Base-by-base conservation (phyloP, 352 stramenopile species). In the Globisporangium canariense region DNA sequence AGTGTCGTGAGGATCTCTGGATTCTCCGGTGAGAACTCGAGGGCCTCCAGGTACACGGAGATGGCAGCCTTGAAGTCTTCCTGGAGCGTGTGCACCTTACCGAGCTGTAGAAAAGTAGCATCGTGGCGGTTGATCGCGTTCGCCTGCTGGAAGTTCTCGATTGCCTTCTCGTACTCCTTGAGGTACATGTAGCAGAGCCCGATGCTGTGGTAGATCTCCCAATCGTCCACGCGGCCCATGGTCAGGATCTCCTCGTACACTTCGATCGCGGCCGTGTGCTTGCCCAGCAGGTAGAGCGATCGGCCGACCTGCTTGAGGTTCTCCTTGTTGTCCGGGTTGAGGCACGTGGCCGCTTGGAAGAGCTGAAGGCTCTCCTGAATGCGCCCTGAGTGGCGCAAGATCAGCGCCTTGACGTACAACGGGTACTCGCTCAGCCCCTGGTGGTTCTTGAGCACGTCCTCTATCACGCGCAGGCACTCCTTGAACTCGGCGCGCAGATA, bases 21-120 rank as follows among this genome's bases (percentile, higher is more conserved):
- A 74, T 94, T 98, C 67, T 98, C 92, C 3, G 93, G 92, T 16
- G 83, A 97, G 57, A 98, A 97, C 78, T 98, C 92, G 25, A 98
- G 75, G 6, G 92, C 91, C 60, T 98, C 90, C 52, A 97, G 66
- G 70, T 97, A 97, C 10, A 96, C 84, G 51, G 79, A 87, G 61
- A 97, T 88, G 0, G 93, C 93, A 7, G 78, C 77, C 64, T 93
- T 91, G 55, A 93, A 89, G 61, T 98, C 78, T 68, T 91, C 86
- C n/a, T 77, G 74, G 1, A 94, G 70, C 16, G 79, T 91, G 66
- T 92, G 74, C 18, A 97, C 90, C 59, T 97, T 96, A 50, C 90
- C 93, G 7, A 98, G 77, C 51, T 98, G 88, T n/a, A 97, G 64
- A 73, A 94, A 98, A 0, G 93, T 98, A 25, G 77, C 78, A 60